These are phyloP conservation scores for Penicillium glabrum DNA, from an alignment of 2,329 filamentous ascomycete species.

Conservation along the genomic window DNA sequence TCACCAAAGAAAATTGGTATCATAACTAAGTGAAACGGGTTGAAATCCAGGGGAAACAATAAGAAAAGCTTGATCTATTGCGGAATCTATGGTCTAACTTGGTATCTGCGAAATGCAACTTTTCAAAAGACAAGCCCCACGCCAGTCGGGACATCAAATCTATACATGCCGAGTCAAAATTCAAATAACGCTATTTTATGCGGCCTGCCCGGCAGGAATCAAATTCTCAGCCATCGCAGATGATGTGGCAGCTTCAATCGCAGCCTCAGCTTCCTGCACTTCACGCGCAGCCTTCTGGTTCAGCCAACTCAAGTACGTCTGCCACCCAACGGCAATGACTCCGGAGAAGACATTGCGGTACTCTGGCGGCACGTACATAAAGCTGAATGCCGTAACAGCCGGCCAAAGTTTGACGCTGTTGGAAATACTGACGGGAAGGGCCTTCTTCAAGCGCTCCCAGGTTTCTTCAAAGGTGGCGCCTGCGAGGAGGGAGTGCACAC, in stretches of 20 bases:
- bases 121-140: slow-evolving; percentile 6
- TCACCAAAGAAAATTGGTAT: background rate
- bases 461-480: slow-evolving; percentile 66
- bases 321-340: slow-evolving; percentile 81
- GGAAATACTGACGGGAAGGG: slow-evolving; percentile 72
- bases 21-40: background rate
- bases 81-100: slow-evolving; percentile 13
- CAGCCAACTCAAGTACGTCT: slow-evolving; percentile 81
- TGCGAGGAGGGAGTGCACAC: slow-evolving; percentile 71
- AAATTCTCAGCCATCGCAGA: slow-evolving; percentile 14
- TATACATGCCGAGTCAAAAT: background rate
- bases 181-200: slow-evolving; percentile 2
- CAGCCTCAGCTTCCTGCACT: slow-evolving; percentile 42
- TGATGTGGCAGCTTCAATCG: slow-evolving; percentile 13
- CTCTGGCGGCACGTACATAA: slow-evolving; percentile 77
- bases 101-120: slow-evolving; percentile 19
- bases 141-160: background rate
- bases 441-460: slow-evolving; percentile 68
- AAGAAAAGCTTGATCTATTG: background rate
- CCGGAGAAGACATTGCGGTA: slow-evolving; percentile 80
- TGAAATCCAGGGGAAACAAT: background rate
- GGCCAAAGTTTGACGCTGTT: slow-evolving; percentile 91
- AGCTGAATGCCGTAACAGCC: slow-evolving; percentile 79
- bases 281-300: slow-evolving; percentile 70
- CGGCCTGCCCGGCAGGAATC: slow-evolving; percentile 16